Conservation (phyloP, 2,329 filamentous ascomycete genomes). For the Aspergillus flavus region DNA sequence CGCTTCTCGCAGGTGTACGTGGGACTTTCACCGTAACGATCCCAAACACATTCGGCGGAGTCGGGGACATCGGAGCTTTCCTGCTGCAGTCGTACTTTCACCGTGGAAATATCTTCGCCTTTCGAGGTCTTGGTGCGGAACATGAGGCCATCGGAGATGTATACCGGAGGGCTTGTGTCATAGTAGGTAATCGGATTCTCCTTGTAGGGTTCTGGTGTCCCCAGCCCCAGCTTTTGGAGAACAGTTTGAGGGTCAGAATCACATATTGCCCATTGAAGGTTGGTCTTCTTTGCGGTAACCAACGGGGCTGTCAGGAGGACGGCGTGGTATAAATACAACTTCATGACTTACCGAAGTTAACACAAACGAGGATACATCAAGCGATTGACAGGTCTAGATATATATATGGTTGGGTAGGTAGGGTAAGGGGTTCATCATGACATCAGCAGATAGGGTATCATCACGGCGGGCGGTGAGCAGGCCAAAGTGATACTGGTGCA, state of each 20-base stretch:
- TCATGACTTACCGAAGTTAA: neutral
- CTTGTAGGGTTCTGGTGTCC: neutral
- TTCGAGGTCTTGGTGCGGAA: conserved; percentile 11
- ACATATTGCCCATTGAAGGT: neutral
- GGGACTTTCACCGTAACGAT: neutral
- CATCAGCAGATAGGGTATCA: too few relatives aligned
- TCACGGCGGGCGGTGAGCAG: too few relatives aligned
- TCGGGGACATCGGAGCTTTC: neutral
- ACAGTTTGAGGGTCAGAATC: neutral
- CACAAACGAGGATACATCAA: too few relatives aligned
- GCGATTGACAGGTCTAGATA: too few relatives aligned
- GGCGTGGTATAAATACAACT: neutral
- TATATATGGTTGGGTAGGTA: too few relatives aligned
- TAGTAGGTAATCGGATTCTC: conserved; percentile 12
- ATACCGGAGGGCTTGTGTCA: neutral
- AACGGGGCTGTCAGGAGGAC: neutral
- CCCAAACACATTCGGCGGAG: neutral
- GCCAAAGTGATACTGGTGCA: too few relatives aligned
- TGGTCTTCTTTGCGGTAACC: neutral
- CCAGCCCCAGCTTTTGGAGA: neutral
- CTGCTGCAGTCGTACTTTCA: conserved; percentile 1
- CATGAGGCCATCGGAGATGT: conserved; percentile 4
- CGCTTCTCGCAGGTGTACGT: neutral
- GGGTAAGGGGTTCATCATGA: too few relatives aligned
- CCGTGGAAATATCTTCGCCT: conserved; percentile 4